Conservation (phyloP, 2,329 filamentous ascomycete species). For the Fusarium austroafricanum region DNA sequence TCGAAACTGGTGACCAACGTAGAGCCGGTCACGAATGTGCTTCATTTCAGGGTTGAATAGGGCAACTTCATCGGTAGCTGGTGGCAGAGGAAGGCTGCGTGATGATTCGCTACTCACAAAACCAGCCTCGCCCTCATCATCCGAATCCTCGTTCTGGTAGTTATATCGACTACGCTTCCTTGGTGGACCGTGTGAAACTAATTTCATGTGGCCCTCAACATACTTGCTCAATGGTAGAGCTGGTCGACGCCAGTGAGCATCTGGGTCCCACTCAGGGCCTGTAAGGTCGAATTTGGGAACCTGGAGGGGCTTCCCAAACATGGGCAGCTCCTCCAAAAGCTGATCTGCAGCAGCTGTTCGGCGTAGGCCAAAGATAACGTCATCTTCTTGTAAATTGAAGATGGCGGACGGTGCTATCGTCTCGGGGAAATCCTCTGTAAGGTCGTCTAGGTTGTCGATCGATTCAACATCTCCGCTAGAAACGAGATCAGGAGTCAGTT, state of each 20-base stretch:
- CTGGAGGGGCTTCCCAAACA: conserved; percentile 76
- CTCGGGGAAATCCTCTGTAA: conserved; percentile 55
- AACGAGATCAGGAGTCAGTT: conserved; percentile 75
- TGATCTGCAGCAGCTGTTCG: conserved; percentile 80
- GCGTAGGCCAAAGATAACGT: conserved; percentile 82
- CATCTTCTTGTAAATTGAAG: conserved; percentile 83
- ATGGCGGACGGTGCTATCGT: conserved; percentile 79
- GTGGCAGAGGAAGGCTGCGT: conserved; percentile 64
- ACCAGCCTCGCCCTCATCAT: conserved; percentile 67
- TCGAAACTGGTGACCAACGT: conserved; percentile 91
- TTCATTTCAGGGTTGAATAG: conserved; percentile 92
- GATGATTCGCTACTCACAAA: conserved; percentile 66
- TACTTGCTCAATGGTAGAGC: conserved; percentile 88
- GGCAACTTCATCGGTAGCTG: conserved; percentile 81
- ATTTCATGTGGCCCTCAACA: conserved; percentile 81
- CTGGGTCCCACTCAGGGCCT: conserved; percentile 70
- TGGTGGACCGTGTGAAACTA: conserved; percentile 73
- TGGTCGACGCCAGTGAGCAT: conserved; percentile 79
- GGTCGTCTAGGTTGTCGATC: conserved; percentile 57
- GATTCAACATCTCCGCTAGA: conserved; percentile 72
- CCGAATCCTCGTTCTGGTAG: conserved; percentile 79
- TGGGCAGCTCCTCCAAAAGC: conserved; percentile 81
- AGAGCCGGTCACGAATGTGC: conserved; percentile 86
- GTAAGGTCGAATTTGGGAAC: conserved; percentile 68
- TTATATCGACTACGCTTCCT: conserved; percentile 85